Base-by-base conservation (phyloP, 192 early-diverging fungal species). In the Coemansia sp. region DNA sequence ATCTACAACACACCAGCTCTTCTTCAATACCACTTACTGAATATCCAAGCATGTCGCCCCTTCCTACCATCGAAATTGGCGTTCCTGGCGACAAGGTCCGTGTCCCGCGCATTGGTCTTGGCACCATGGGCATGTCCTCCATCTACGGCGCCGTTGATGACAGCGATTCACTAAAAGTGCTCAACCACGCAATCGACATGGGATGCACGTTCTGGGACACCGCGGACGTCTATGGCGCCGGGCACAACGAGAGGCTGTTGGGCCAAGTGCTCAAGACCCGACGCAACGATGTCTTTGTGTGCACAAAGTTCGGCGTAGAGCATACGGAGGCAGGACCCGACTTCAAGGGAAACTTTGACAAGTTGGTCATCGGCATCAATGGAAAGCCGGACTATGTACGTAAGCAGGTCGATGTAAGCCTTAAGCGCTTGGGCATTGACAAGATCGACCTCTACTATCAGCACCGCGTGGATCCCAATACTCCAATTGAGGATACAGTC, bases 401-500 rank as follows among this genome's bases (percentile, higher is more conserved):
- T 10, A 59, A 67, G 15, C 75, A 78, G 3, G 80, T 82, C 56
- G 70, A 84, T 0, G 71, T 3, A 1, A 75, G 80, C 10, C 66
- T 91, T 6, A 44, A 76, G 67, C 64, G 89, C n/a, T 73, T 89
- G 5, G 88, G 87, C 15, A 70, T 82, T 18, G 75, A 86, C 61
- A 35, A 55, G 38, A 86, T 89, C 59, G 90, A 91, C 62, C 66
- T 91, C 18, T 91, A 88, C 58, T 89, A 89, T 65, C 78, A 82
- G 59, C 87, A 88, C 62, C 83, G 89, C 49, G 75, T 90, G 10
- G 89, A 88, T 53, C 83, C 83, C 11, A 71, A 76, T 16, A 84
- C 70, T 2, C 86, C 87, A 0, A 87, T 90, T 67, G 87, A 88
- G 62, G 86, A 86, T 10, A 91, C 88, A 6, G 82, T 90, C 10